Percentiles rank a stretch among this genome's conserved stretches.
Conservation (phyloP, 805 yeast species). For the Dipodascus geniculatus region DNA sequence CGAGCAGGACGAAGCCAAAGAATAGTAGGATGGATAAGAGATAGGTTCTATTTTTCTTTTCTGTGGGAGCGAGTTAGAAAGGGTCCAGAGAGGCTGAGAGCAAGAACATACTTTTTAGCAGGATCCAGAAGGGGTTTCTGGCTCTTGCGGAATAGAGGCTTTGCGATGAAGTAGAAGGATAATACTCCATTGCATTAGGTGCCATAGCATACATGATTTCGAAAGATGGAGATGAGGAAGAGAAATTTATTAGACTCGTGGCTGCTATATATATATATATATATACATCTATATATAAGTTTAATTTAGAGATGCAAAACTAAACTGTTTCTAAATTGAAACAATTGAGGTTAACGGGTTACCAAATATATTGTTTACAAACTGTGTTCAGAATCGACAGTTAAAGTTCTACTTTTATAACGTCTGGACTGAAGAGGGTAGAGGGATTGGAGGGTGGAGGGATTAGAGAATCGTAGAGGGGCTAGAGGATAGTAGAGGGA, state of each 20-base stretch:
- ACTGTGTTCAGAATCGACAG: too few relatives aligned
- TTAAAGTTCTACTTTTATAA: not conserved
- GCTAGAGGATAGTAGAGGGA: too few relatives aligned
- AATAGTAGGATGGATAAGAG: not conserved
- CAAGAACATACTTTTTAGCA: not conserved
- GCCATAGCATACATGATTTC: not conserved
- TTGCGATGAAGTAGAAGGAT: not conserved
- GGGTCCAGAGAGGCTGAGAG: not conserved
- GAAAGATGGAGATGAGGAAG: not conserved
- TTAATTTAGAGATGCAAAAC: not conserved
- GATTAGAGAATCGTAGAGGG: too few relatives aligned
- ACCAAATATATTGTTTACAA: not conserved
- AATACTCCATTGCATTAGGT: not conserved
- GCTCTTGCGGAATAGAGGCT: not conserved
- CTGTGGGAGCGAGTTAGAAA: too few relatives aligned
- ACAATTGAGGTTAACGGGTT: not conserved
- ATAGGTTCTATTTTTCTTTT: not conserved
- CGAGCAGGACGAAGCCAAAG: not conserved
- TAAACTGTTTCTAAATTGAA: not conserved
- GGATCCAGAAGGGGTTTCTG: not conserved
- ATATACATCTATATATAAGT: too few relatives aligned
- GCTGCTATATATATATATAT: not conserved
- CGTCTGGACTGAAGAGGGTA: not conserved
- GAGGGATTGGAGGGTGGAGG: too few relatives aligned
- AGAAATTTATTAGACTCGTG: not conserved